These are phyloP conservation scores for Heritiera fomes DNA, from an alignment of 345 rosid species.

Conservation along the genomic window DNA sequence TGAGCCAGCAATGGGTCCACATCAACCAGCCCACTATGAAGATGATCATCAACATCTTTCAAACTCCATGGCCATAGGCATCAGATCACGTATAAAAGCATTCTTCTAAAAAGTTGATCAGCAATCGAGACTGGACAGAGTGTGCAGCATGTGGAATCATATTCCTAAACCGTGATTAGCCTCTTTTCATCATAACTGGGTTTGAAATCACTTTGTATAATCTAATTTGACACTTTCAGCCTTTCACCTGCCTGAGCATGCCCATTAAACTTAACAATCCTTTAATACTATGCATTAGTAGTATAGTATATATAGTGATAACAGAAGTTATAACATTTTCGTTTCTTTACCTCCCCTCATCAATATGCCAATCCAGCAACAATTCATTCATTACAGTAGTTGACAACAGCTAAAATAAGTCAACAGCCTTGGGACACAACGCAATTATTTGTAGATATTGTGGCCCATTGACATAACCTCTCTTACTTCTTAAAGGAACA, in stretches of 20 bases:
- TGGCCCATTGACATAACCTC: not conserved
- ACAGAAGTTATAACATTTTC: too few species aligned
- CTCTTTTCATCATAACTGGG: conserved; percentile 1
- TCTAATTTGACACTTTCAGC: not conserved
- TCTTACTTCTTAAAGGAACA: not conserved
- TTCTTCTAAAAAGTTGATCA: conserved; percentile 7
- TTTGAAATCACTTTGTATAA: not conserved
- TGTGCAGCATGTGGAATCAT: conserved; percentile 52
- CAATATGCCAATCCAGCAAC: not conserved
- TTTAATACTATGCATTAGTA: not conserved
- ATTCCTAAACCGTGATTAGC: conserved; percentile 7
- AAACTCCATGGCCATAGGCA: not conserved
- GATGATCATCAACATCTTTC: not conserved
- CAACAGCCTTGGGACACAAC: not conserved
- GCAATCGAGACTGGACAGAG: conserved; percentile 23
- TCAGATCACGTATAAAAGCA: not conserved
- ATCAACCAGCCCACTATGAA: conserved; percentile 6
- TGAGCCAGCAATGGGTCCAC: conserved; percentile 23
- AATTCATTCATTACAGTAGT: not conserved
- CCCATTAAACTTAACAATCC: not conserved
- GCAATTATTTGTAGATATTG: not conserved
- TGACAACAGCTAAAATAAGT: not conserved
- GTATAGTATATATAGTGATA: too few species aligned
- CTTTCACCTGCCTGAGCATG: not conserved
- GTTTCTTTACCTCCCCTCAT: not conserved